Percentiles rank a stretch among this genome's conserved stretches.
Conservation (phyloP, 306 rosid species). For the Dalbergia cochinchinensis region DNA sequence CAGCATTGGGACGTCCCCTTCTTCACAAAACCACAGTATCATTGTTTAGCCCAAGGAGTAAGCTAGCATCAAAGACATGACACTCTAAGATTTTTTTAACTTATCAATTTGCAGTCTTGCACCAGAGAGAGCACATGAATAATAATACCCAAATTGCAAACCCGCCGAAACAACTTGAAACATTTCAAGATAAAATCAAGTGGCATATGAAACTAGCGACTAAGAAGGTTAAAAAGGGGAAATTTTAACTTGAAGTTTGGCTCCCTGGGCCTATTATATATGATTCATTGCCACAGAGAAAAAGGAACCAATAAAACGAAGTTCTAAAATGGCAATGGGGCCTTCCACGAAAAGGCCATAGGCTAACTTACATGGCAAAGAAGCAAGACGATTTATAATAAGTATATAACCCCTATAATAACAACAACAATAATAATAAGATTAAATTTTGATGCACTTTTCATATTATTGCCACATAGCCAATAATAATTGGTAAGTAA, state of each 20-base stretch:
- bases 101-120: neutral
- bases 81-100: neutral
- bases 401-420: too few species aligned
- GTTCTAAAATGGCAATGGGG: neutral
- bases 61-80: neutral
- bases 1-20: slow-evolving; percentile 41
- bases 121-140: neutral
- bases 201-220: neutral
- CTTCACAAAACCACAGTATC: slow-evolving; percentile 31
- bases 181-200: neutral
- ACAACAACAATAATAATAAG: neutral
- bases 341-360: slow-evolving; percentile 39
- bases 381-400: too few species aligned
- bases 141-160: neutral
- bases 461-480: too few species aligned
- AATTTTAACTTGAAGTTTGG: slow-evolving; percentile 1
- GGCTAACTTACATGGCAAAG: slow-evolving; percentile 29
- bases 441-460: too few species aligned
- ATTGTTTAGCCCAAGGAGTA: slow-evolving; percentile 48
- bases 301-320: neutral
- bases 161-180: slow-evolving; percentile 36
- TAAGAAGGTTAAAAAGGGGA: neutral
- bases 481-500: too few species aligned
- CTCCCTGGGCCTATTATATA: neutral
- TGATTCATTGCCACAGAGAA: slow-evolving; percentile 35